Evolutionary conservation across 371 early-diverging fungal species (phyloP).

Genomic region (Mortierella sp.): DNA sequence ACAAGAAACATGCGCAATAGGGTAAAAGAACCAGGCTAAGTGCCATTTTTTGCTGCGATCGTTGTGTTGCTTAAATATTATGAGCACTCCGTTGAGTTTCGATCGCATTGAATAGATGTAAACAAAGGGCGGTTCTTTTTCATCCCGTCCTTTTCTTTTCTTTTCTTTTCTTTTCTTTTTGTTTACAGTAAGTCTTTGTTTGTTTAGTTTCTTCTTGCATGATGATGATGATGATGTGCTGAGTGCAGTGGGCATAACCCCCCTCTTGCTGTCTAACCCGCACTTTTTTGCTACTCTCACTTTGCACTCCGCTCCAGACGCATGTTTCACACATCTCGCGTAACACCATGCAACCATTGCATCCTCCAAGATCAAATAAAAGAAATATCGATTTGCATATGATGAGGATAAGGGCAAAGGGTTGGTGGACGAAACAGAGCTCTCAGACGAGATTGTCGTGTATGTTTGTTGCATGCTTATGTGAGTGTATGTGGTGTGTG

Average conservation of each 20-base stretch:
- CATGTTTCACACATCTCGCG: constrained; percentile 1
- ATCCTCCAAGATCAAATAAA: neutral
- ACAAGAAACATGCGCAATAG: too few species aligned
- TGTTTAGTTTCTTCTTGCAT: too few species aligned
- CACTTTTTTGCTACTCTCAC: neutral
- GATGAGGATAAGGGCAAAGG: neutral
- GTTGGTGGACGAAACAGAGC: neutral
- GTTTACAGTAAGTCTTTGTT: neutral
- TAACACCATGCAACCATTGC: neutral
- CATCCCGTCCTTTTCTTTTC: neutral
- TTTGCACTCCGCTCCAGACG: neutral
- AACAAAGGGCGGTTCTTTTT: neutral
- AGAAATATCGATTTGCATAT: neutral
- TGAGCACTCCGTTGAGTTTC: neutral
- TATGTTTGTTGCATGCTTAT: neutral
- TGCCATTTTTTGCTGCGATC: neutral
- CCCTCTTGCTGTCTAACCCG: neutral
- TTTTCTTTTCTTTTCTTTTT: neutral
- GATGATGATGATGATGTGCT: neutral
- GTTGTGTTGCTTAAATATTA: neutral
- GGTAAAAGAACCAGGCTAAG: neutral
- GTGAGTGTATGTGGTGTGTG: neutral
- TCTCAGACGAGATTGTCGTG: neutral
- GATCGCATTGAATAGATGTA: neutral
- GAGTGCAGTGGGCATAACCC: neutral